Evolutionary conservation across 2,329 filamentous ascomycete genomes (phyloP).

Genomic region (Cordyceps tenuipes): DNA sequence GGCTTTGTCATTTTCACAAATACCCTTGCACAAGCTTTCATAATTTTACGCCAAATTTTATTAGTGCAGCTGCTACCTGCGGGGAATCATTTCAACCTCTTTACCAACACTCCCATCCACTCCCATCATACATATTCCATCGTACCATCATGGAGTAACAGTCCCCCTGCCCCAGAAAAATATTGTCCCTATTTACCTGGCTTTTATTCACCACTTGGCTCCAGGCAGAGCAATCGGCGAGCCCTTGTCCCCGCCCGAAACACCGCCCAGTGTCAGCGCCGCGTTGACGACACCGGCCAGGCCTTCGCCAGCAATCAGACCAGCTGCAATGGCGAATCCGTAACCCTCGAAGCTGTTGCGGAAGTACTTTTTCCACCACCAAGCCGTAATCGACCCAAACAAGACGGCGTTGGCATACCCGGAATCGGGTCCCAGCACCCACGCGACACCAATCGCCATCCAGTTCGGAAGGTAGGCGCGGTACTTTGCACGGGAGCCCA

Average conservation of each 20-base stretch:
- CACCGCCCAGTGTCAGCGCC: constrained; percentile 28
- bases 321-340: constrained; percentile 51
- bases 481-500: constrained; percentile 44
- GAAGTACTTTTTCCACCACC: constrained; percentile 46
- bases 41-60: background rate
- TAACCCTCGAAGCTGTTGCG: constrained; percentile 44
- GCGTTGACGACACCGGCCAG: constrained; percentile 55
- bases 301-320: constrained; percentile 55
- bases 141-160: background rate
- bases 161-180: background rate
- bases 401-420: constrained; percentile 50
- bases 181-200: background rate
- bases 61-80: background rate
- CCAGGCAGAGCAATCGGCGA: constrained; percentile 14
- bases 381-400: constrained; percentile 44
- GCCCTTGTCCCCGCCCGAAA: constrained; percentile 14
- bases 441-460: constrained; percentile 53
- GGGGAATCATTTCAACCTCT: too few relatives aligned
- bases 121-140: background rate
- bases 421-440: constrained; percentile 45
- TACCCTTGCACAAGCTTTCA: background rate
- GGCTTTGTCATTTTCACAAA: constrained; percentile 1
- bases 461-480: constrained; percentile 52
- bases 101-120: background rate
- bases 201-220: background rate